phyloP scores from a whole-genome alignment of 2,329 filamentous ascomycete genomes.

The Knoxdaviesia capensis region DNA sequence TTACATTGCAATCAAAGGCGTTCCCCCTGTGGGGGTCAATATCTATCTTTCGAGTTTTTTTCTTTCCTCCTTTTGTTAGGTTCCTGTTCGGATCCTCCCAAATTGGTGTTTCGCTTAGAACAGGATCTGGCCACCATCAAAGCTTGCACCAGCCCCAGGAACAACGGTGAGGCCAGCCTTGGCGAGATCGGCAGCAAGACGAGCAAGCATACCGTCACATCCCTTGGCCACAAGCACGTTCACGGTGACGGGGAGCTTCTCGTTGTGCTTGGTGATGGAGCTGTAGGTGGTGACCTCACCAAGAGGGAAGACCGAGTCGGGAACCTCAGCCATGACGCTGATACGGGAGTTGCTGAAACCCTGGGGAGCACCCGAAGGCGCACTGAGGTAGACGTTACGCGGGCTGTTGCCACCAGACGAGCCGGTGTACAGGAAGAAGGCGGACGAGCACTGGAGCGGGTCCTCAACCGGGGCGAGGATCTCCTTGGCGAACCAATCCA shows the following conservation, averaged over 20 bases:
- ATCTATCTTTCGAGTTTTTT: no score
- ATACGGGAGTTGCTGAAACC: slow-evolving; percentile 21
- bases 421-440: slow-evolving; percentile 26
- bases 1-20: no score
- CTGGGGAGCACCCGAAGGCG: slow-evolving; percentile 19
- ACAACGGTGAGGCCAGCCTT: slow-evolving; percentile 24
- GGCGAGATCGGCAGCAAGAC: slow-evolving; percentile 29
- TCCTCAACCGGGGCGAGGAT: slow-evolving; percentile 19
- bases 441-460: slow-evolving; percentile 29
- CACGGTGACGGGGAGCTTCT: slow-evolving; percentile 34
- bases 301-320: slow-evolving; percentile 20
- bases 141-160: slow-evolving; percentile 19
- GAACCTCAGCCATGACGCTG: slow-evolving; percentile 15
- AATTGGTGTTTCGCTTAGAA: no score
- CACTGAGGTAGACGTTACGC: slow-evolving; percentile 15
- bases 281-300: slow-evolving; percentile 16
- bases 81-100: no score
- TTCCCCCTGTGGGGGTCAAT: no score
- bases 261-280: slow-evolving; percentile 21
- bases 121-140: slow-evolving; percentile 10
- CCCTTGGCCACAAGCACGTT: slow-evolving; percentile 36
- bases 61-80: no score
- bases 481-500: slow-evolving; percentile 22
- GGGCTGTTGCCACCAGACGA: slow-evolving; percentile 6
- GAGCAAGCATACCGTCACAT: slow-evolving; percentile 38